phyloP scores from a whole-genome alignment of 345 rosid species.

The Eucalyptus albens region DNA sequence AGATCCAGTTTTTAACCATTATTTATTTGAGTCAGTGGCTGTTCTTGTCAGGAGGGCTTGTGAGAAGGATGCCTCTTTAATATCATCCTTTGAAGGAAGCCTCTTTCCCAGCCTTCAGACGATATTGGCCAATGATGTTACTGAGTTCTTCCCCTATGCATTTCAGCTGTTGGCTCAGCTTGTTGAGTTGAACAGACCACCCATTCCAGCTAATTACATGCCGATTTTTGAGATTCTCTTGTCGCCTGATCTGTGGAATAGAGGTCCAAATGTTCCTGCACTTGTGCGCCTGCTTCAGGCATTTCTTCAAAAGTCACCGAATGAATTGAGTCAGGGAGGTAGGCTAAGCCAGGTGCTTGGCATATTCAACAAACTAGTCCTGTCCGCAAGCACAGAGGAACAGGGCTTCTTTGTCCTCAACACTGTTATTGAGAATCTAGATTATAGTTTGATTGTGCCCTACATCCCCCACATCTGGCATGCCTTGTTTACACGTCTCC shows the following conservation, averaged over 20 bases:
- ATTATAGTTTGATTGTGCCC: constrained; percentile 43
- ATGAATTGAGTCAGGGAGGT: constrained; percentile 69
- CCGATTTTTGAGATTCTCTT: constrained; percentile 75
- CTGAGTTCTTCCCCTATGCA: constrained; percentile 96
- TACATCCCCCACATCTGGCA: constrained; percentile 64
- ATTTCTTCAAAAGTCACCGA: constrained; percentile 87
- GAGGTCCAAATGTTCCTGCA: constrained; percentile 91
- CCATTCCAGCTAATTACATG: constrained; percentile 70
- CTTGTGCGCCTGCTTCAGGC: constrained; percentile 98
- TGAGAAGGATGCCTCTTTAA: constrained; percentile 59
- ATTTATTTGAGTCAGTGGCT: constrained; percentile 93
- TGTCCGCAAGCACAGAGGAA: constrained; percentile 71
- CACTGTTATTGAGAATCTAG: constrained; percentile 79
- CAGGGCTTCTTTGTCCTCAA: constrained; percentile 94
- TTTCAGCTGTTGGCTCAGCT: constrained; percentile 96
- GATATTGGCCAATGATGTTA: constrained; percentile 66
- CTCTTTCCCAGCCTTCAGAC: constrained; percentile 77
- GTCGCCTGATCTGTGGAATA: constrained; percentile 79
- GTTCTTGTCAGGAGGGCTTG: constrained; percentile 90
- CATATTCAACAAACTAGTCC: constrained; percentile 69
- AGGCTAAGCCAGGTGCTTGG: constrained; percentile 75
- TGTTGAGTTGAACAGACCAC: constrained; percentile 83
- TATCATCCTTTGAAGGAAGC: constrained; percentile 62
- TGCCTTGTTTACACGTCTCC: constrained; percentile 64
- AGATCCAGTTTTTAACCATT: constrained; percentile 91